Base-by-base conservation (phyloP, 495 filamentous ascomycete species). In the Daldinia decipiens region DNA sequence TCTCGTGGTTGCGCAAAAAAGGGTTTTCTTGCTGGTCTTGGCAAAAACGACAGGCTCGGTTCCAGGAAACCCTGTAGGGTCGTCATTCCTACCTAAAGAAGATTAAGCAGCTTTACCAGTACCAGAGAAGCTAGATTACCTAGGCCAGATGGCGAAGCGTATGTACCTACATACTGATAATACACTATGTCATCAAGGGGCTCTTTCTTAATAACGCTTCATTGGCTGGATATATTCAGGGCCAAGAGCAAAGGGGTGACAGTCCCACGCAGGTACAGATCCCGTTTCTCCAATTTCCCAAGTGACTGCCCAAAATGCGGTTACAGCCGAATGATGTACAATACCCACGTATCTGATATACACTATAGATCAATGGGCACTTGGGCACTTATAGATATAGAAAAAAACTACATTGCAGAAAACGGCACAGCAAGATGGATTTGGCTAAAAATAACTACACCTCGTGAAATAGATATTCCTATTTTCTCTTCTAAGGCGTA, bases 81-180 rank as follows among this genome's bases (percentile, higher is more conserved):
- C 70, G 70, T 68, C 70, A 68, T 73, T 73, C 52, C 57, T 68
- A 59, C 70, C 70, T 50, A 68, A 52, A 29, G 24, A 58, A 62
- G 58, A 67, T 62, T 62, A 55, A 65, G 40, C 40, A 13, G 51
- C 34, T 56, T 53, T 17, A 29, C 27, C 7, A 52, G 26, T 27
- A 27, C 26, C 4, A 29, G 27, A 53, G 50, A 65, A 34, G 50
- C 50, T 57, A 27, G 47, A 65, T 72, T 59, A n/a, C n/a, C n/a
- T n/a, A 36, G 36, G 59, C 47, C 38, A 64, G 56, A 67, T 68
- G 60, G 54, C 50, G 38, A 62, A 56, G 51, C 53, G 24, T 38
- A 45, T 27, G 26, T 27, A 29, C 4, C 27, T 3, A 36, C 34
- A n/a, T 13, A 36, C 24, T 26, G 21, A 40, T 32, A 13, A 59